These are phyloP conservation scores for Lactarius hatsudake DNA, from an alignment of 768 basidiomycete genomes.

Conservation along the genomic window DNA sequence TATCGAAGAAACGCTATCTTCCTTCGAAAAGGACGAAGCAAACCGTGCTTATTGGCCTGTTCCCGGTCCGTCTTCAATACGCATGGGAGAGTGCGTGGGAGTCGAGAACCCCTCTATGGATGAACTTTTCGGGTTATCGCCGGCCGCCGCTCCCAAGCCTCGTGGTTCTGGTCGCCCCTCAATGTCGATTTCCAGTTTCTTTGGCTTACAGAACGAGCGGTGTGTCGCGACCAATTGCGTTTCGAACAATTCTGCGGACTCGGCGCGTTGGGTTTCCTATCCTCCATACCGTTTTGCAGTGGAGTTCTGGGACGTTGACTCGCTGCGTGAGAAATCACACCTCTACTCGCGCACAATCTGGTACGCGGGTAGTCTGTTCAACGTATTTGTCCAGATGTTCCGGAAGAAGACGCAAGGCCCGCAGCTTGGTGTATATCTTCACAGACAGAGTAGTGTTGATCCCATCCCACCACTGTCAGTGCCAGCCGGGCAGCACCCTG, in stretches of 20 bases:
- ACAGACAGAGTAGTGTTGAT: conserved; percentile 80
- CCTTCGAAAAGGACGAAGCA: conserved; percentile 27
- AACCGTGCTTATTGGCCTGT: conserved; percentile 59
- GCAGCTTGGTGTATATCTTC: conserved; percentile 87
- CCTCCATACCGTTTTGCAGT: conserved; percentile 83
- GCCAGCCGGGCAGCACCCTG: conserved; percentile 34
- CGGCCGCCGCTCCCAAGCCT: conserved; percentile 28
- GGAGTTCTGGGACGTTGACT: conserved; percentile 86
- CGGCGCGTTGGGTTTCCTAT: conserved; percentile 60
- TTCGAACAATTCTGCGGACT: conserved; percentile 42
- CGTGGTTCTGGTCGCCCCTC: conserved; percentile 32
- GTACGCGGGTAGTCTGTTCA: conserved; percentile 86
- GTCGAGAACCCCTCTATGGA: conserved; percentile 61
- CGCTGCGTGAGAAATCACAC: conserved; percentile 79
- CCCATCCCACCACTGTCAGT: conserved; percentile 71
- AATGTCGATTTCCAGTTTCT: conserved; percentile 54
- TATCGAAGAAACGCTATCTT: conserved; percentile 39
- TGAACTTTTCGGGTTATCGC: conserved; percentile 52
- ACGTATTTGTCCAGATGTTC: conserved; percentile 86
- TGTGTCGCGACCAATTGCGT: conserved; percentile 44
- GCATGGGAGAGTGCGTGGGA: conserved; percentile 68
- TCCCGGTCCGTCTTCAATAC: conserved; percentile 63
- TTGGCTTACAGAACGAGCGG: conserved; percentile 54
- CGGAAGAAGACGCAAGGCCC: conserved; percentile 61
- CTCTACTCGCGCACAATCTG: conserved; percentile 84